Evolutionary conservation across 305 asterid species (phyloP), one percentile per base, ranked within the genome.

Genomic region (Rubia peregrina): DNA sequence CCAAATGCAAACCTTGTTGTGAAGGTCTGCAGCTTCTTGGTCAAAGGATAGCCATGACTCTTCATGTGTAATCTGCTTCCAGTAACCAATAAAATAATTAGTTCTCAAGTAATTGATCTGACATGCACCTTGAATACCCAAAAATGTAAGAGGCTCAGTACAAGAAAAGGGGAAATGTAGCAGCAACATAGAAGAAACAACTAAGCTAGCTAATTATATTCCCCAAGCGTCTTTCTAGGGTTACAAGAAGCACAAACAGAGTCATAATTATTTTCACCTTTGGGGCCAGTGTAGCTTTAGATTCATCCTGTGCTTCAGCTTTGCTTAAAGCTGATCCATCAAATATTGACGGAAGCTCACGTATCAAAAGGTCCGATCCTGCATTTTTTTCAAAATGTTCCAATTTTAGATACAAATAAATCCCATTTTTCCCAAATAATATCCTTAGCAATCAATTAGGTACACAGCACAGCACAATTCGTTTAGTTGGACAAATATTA

Each of bases 291-390:
- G 97, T 85, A 70, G 96, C 96, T 75, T 75, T 82, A 65, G 86
- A 78, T 66, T 88, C 96, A 59, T 94, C 97, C 75, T 94, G 99
- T 49, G 78, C 79, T 79, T 81, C 68, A 53, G 97, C 96, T 79
- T 86, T 85, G 43, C 75, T 76, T 83, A 73, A 83, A 65, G 97
- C 97, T 48, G 96, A 85, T 76, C 95, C 96, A 75, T 94, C 96
- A 69, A 91, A 73, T 76, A 94, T 84, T 30, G 92, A 86, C 2
- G 96, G 96, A 75, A 94, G 94, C 83, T 87, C 93, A 69, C 81
- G 82, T 77, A 89, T 82, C 81, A 94, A 85, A 85, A 94, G 97
- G 62, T 84, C 79, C 68, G 95, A 86, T 71, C 99, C 99, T 94
- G 80, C 71, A 80, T 78, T 44, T 63, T 73, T 61, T n/a, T n/a